A percentile compares a stretch with the other conserved stretches of the same genome.
Conservation (phyloP, 169 alveolate species). For the Plasmodium malariae region DNA sequence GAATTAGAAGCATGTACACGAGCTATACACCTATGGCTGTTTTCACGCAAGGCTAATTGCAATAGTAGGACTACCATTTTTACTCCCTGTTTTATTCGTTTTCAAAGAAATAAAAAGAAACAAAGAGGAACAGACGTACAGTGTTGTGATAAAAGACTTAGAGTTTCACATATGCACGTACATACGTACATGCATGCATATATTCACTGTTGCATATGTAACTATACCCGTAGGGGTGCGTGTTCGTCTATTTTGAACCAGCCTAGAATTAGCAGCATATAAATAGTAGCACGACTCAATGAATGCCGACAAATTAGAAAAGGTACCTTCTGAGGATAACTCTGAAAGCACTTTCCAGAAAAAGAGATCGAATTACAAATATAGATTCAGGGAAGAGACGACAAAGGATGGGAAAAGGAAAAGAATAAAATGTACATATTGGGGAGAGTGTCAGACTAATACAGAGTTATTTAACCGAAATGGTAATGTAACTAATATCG, state of each 20-base stretch:
- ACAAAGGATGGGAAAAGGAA: neutral
- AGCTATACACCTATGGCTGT: too few relatives aligned
- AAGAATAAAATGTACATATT: neutral
- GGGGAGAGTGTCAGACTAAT: neutral
- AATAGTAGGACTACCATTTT: too few relatives aligned
- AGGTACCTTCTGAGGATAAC: neutral
- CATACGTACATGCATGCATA: too few relatives aligned
- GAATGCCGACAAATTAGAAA: neutral
- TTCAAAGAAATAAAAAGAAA: too few relatives aligned
- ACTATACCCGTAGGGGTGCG: neutral
- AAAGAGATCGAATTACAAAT: neutral
- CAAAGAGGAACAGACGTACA: too few relatives aligned
- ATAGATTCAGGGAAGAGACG: neutral
- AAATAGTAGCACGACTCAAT: neutral
- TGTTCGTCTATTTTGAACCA: too few relatives aligned
- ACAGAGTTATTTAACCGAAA: neutral
- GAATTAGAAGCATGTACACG: too few relatives aligned
- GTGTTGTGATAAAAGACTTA: too few relatives aligned
- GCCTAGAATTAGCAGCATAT: too few relatives aligned
- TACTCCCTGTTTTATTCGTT: too few relatives aligned
- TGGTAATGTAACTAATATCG: neutral
- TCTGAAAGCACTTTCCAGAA: neutral
- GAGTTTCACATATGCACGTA: too few relatives aligned
- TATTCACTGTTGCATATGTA: neutral
- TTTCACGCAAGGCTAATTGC: too few relatives aligned